Evolutionary conservation across 805 yeast species (phyloP).

Genomic region (Starmerella bacillaris): DNA sequence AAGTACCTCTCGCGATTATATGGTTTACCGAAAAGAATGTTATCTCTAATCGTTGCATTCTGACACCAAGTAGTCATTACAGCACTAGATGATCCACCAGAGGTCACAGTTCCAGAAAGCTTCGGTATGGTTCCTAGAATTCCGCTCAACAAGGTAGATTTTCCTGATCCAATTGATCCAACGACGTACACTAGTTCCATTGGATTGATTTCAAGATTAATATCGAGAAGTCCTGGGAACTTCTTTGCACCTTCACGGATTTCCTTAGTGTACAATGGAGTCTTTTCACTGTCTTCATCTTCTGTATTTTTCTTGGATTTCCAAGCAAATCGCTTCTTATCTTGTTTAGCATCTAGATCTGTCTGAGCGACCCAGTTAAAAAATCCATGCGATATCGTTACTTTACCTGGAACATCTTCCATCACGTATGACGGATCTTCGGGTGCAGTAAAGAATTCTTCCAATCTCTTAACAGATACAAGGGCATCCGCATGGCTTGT

Average conservation of each 20-base stretch:
- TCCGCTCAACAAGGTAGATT: slow-evolving; percentile 53
- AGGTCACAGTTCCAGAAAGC: slow-evolving; percentile 32
- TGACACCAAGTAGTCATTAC: slow-evolving; percentile 72
- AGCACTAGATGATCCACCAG: slow-evolving; percentile 35
- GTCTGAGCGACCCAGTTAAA: slow-evolving; percentile 41
- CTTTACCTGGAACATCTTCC: slow-evolving; percentile 6
- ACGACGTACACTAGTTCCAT: slow-evolving; percentile 63
- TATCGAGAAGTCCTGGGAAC: slow-evolving; percentile 16
- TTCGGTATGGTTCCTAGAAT: slow-evolving; percentile 54
- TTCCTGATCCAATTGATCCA: slow-evolving; percentile 72
- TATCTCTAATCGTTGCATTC: slow-evolving; percentile 58
- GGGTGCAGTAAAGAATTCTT: slow-evolving; percentile 21
- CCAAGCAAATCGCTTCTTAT: not conserved
- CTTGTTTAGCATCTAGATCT: not conserved
- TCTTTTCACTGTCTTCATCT: not conserved
- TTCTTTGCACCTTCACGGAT: not conserved
- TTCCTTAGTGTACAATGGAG: not conserved
- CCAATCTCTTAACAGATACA: slow-evolving; percentile 19
- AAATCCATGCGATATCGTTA: slow-evolving; percentile 26
- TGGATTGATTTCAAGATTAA: slow-evolving; percentile 36
- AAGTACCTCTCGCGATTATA: slow-evolving; percentile 36
- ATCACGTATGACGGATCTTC: slow-evolving; percentile 23
- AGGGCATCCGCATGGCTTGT: slow-evolving; percentile 26
- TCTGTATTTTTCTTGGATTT: not conserved
- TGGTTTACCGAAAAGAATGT: slow-evolving; percentile 49